A percentile compares a stretch with the other conserved stretches of the same genome.
phyloP scores from a whole-genome alignment of 768 basidiomycete genomes.

The Rubroboletus satanas region DNA sequence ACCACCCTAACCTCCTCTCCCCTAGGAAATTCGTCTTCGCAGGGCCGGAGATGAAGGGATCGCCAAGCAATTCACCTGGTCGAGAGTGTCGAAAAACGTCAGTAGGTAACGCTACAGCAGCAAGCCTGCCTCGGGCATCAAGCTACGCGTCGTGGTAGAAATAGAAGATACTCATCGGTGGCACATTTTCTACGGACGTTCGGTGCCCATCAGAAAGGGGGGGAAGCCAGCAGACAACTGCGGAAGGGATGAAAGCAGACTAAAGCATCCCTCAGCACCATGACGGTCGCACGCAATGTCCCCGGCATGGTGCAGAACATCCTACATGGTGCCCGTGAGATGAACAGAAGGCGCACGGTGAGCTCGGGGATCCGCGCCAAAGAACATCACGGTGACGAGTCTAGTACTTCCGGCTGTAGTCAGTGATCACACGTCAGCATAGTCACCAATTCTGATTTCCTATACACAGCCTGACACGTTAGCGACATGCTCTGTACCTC shows the following conservation, averaged over 20 bases:
- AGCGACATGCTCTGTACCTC: constrained; percentile 18
- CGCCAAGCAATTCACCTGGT: constrained; percentile 1
- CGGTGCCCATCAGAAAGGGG: constrained; percentile 14
- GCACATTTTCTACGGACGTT: constrained; percentile 5
- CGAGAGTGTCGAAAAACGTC: not conserved
- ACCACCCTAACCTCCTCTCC: constrained; percentile 9
- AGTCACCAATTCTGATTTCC: constrained; percentile 10
- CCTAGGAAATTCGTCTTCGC: constrained; percentile 16
- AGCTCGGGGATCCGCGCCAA: constrained; percentile 8
- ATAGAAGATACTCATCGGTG: constrained; percentile 19
- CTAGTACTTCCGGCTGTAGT: constrained; percentile 3
- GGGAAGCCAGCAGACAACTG: constrained; percentile 8
- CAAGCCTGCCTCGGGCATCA: constrained; percentile 14
- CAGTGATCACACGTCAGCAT: constrained; percentile 19
- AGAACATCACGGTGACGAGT: constrained; percentile 12
- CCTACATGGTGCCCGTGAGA: constrained; percentile 8
- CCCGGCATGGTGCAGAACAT: constrained; percentile 7
- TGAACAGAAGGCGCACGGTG: constrained; percentile 2
- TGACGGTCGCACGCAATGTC: not conserved
- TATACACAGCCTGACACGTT: constrained; percentile 19
- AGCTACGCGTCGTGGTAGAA: constrained; percentile 21
- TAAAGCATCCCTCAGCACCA: constrained; percentile 3
- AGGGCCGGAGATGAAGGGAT: constrained; percentile 25
- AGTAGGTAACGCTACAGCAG: constrained; percentile 9
- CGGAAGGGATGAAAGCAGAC: constrained; percentile 7